phyloP scores from a whole-genome alignment of 176 grass and related monocot species.

The Pontederia paniculata region DNA sequence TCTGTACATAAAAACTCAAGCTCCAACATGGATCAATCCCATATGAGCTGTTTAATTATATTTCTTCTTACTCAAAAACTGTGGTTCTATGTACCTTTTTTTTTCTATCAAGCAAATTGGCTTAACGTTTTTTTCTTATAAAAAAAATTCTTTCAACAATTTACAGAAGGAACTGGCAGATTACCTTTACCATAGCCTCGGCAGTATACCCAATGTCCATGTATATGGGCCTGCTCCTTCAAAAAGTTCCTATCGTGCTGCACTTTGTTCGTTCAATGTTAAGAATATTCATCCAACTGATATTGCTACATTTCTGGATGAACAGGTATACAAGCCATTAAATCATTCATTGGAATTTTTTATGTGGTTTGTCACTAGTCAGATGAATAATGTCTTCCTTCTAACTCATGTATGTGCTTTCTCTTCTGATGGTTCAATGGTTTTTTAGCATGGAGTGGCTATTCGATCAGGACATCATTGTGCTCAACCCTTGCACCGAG shows the following conservation, averaged over 20 bases:
- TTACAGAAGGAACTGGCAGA: slow-evolving; percentile 31
- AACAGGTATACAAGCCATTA: slow-evolving; percentile 37
- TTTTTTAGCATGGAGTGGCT: slow-evolving; percentile 69
- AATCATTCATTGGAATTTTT: too few species aligned
- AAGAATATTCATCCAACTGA: slow-evolving; percentile 84
- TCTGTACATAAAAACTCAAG: too few species aligned
- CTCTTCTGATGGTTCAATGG: neutral
- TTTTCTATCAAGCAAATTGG: neutral
- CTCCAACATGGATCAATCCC: too few species aligned
- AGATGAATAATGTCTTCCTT: too few species aligned
- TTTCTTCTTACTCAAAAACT: neutral
- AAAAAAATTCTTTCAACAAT: too few species aligned
- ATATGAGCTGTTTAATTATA: neutral
- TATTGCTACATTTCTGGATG: slow-evolving; percentile 81
- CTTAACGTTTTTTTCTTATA: slow-evolving; percentile 5
- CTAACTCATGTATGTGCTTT: too few species aligned
- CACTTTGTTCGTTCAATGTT: slow-evolving; percentile 86
- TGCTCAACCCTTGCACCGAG: slow-evolving; percentile 65
- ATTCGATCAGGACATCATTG: slow-evolving; percentile 94
- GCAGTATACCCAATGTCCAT: slow-evolving; percentile 50
- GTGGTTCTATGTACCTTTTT: neutral
- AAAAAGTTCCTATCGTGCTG: slow-evolving; percentile 34
- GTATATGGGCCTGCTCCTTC: slow-evolving; percentile 68
- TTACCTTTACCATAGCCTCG: slow-evolving; percentile 48
- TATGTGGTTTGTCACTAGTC: too few species aligned